Evolutionary conservation across 352 stramenopile genomes (phyloP).

Genomic region (Globisporangium uncinulatum): DNA sequence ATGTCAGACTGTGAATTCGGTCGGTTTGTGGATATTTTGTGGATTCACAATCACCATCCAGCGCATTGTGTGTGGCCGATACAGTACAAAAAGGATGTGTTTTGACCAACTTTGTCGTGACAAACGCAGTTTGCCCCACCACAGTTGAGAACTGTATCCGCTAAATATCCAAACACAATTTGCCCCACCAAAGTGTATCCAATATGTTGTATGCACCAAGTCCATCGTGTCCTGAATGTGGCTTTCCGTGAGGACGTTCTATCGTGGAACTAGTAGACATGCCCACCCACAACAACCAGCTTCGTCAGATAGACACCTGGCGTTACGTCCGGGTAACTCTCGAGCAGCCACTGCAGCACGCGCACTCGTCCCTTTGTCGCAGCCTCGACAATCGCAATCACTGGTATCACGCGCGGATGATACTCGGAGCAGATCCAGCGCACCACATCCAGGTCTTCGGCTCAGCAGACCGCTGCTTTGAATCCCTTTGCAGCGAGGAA

Average conservation of each 20-base stretch:
- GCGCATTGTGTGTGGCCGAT: too few relatives aligned
- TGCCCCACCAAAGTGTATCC: too few relatives aligned
- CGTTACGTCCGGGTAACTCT: neutral
- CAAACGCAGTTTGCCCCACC: too few relatives aligned
- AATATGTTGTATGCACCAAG: too few relatives aligned
- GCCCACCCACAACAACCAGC: neutral
- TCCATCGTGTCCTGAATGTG: neutral
- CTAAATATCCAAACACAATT: too few relatives aligned
- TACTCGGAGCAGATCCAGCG: slow-evolving; percentile 1
- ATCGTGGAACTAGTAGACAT: neutral
- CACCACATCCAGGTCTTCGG: neutral
- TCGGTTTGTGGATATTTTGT: too few relatives aligned
- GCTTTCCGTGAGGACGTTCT: neutral
- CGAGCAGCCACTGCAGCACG: neutral
- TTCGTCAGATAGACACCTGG: neutral
- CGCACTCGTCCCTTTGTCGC: neutral
- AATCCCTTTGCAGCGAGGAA: neutral
- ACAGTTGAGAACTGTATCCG: too few relatives aligned
- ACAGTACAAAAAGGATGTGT: too few relatives aligned
- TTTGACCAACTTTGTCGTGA: too few relatives aligned
- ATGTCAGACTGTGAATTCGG: too few relatives aligned
- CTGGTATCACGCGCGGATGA: neutral
- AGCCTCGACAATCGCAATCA: neutral
- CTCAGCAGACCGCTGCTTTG: neutral
- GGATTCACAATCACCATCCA: too few relatives aligned